phyloP scores from a whole-genome alignment of 2,329 filamentous ascomycete species.

The Verticillium klebahnii region DNA sequence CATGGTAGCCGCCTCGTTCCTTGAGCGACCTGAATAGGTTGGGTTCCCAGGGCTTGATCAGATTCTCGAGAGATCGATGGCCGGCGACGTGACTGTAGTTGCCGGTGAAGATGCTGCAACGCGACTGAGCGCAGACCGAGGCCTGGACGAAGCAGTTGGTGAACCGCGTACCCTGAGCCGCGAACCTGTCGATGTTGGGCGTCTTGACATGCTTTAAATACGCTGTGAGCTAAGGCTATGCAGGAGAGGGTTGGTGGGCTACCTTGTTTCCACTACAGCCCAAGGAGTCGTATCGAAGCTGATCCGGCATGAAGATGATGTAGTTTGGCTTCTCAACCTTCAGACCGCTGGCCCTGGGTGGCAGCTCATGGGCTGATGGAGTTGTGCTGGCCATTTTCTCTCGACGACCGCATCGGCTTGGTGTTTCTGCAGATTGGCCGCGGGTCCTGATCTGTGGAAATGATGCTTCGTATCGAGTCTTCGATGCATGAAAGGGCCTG shows the following conservation, averaged over 20 bases:
- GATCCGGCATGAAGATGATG: slow-evolving; percentile 43
- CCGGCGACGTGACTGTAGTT: slow-evolving; percentile 40
- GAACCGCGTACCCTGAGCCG: slow-evolving; percentile 30
- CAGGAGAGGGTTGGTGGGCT: not conserved
- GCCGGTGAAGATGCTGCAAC: slow-evolving; percentile 42
- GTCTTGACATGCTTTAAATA: slow-evolving; percentile 21
- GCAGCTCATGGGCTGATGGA: slow-evolving; percentile 5
- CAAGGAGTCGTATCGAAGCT: slow-evolving; percentile 39
- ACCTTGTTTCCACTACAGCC: slow-evolving; percentile 24
- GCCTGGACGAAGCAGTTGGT: slow-evolving; percentile 41
- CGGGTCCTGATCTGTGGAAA: not conserved
- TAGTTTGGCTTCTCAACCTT: slow-evolving; percentile 24
- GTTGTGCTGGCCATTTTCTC: not conserved
- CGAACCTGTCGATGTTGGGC: slow-evolving; percentile 37
- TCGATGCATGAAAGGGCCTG: not conserved
- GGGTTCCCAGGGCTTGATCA: slow-evolving; percentile 44
- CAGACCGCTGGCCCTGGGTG: slow-evolving; percentile 10
- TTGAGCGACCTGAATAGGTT: slow-evolving; percentile 39
- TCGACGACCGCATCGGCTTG: not conserved
- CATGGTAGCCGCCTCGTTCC: slow-evolving; percentile 36
- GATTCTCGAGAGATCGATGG: slow-evolving; percentile 39
- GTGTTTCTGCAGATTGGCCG: not conserved
- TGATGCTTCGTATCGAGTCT: not conserved
- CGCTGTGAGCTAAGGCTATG: not conserved
- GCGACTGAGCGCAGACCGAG: slow-evolving; percentile 40